Evolutionary conservation across 805 yeast species (phyloP).

Genomic region (Candida endomychidarum): DNA sequence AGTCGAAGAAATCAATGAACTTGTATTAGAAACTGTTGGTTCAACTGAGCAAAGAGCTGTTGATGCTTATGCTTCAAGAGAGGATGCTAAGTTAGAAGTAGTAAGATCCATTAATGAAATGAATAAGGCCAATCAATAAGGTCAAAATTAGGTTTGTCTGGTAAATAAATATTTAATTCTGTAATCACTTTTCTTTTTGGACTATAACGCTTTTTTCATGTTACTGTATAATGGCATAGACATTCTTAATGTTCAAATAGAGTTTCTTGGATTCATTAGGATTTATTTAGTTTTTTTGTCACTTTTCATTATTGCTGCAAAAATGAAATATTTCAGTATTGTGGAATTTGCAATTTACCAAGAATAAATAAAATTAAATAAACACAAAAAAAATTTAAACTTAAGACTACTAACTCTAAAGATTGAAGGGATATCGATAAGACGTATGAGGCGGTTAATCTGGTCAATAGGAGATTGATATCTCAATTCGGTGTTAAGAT

Average conservation of each 20-base stretch:
- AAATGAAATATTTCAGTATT: not conserved
- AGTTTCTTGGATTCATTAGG: not conserved
- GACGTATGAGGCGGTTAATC: too few relatives aligned
- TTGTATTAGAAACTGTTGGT: slow-evolving; percentile 42
- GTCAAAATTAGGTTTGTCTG: not conserved
- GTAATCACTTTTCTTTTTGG: not conserved
- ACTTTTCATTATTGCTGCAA: not conserved
- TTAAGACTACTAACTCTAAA: not conserved
- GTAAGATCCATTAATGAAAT: slow-evolving; percentile 16
- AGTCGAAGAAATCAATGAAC: slow-evolving; percentile 46
- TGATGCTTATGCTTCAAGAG: slow-evolving; percentile 32
- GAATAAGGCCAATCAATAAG: not conserved
- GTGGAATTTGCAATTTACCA: not conserved
- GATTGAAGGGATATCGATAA: not conserved
- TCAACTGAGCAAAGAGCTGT: slow-evolving; percentile 39
- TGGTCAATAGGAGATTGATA: too few relatives aligned
- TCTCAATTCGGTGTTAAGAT: too few relatives aligned
- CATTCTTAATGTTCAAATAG: too few relatives aligned
- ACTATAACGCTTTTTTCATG: too few relatives aligned
- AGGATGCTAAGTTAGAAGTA: slow-evolving; percentile 28
- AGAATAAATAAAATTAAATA: not conserved
- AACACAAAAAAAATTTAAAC: not conserved
- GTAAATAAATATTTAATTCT: not conserved
- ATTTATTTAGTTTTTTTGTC: not conserved
- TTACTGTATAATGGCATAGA: too few relatives aligned